These are phyloP conservation scores for Themeda triandra DNA, from an alignment of 176 grass and related monocot genomes.

Conservation along the genomic window DNA sequence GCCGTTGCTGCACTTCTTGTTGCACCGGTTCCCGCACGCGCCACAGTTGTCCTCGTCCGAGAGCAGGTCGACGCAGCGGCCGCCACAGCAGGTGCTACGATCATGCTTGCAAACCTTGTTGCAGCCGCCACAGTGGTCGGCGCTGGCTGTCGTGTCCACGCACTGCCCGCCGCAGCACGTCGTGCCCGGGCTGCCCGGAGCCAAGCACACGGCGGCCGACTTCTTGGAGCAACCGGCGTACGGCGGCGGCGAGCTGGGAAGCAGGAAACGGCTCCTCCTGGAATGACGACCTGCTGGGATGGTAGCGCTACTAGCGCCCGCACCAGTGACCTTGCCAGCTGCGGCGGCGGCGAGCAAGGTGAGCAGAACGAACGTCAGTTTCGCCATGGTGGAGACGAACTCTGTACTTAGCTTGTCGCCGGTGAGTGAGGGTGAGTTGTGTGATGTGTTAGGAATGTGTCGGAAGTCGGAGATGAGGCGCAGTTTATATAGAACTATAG, in stretches of 20 bases:
- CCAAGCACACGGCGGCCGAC: conserved; percentile 16
- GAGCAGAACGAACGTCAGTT: background rate
- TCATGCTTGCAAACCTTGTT: conserved; percentile 28
- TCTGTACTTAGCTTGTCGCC: background rate
- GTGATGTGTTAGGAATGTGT: background rate
- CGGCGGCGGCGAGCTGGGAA: background rate
- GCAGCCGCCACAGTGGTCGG: conserved; percentile 33
- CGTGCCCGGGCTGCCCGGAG: conserved; percentile 1
- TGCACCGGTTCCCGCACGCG: background rate
- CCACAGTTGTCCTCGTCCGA: conserved; percentile 30
- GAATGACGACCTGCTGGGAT: background rate
- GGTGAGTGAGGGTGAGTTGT: background rate
- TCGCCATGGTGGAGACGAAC: background rate
- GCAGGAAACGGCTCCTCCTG: conserved; percentile 1
- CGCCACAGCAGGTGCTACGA: conserved; percentile 26
- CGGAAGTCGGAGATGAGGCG: background rate
- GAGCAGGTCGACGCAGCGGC: conserved; percentile 22
- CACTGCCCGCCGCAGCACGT: conserved; percentile 40
- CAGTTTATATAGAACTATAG: background rate
- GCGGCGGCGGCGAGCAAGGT: background rate
- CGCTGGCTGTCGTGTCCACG: conserved; percentile 27
- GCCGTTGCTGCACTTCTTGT: background rate
- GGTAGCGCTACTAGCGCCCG: background rate
- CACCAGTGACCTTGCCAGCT: background rate
- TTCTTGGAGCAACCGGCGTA: background rate